Evolutionary conservation across 768 basidiomycete species (phyloP).

Genomic region (Mycena olivaceomarginata): DNA sequence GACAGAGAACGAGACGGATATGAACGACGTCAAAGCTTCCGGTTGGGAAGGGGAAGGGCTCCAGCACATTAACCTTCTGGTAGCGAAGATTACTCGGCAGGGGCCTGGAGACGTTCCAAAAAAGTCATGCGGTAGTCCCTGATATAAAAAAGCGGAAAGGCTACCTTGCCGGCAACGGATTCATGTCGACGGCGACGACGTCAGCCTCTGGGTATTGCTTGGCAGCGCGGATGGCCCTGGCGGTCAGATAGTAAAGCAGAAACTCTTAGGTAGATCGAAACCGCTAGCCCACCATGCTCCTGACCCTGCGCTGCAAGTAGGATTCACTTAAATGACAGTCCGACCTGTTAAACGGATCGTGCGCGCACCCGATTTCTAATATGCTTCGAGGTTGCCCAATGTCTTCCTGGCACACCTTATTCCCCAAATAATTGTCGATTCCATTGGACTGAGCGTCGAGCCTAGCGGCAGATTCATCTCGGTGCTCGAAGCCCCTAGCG

Average conservation of each 20-base stretch:
- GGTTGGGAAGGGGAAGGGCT: conserved; percentile 43
- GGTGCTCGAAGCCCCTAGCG: not conserved
- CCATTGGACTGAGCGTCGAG: conserved; percentile 46
- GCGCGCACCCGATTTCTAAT: conserved; percentile 48
- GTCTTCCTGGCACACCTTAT: conserved; percentile 39
- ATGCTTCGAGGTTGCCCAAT: conserved; percentile 45
- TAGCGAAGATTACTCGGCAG: conserved; percentile 47
- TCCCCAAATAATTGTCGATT: conserved; percentile 44
- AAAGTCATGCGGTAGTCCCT: not conserved
- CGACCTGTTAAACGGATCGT: not conserved
- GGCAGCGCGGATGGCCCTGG: conserved; percentile 48
- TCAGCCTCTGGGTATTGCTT: conserved; percentile 32
- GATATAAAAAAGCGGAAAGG: not conserved
- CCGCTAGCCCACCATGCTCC: conserved; percentile 20
- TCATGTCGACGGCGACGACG: conserved; percentile 42
- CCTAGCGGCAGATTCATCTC: conserved; percentile 23
- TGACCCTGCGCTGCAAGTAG: conserved; percentile 18
- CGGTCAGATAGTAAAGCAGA: not conserved
- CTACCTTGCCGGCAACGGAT: conserved; percentile 43
- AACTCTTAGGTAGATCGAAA: not conserved
- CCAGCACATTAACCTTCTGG: conserved; percentile 42
- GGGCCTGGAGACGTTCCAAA: conserved; percentile 23
- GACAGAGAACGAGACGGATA: conserved; percentile 45
- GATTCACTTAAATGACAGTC: not conserved
- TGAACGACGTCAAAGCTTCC: conserved; percentile 50